Conservation (phyloP, 331 rosid genomes). For the Pyracantha coccinea region DNA sequence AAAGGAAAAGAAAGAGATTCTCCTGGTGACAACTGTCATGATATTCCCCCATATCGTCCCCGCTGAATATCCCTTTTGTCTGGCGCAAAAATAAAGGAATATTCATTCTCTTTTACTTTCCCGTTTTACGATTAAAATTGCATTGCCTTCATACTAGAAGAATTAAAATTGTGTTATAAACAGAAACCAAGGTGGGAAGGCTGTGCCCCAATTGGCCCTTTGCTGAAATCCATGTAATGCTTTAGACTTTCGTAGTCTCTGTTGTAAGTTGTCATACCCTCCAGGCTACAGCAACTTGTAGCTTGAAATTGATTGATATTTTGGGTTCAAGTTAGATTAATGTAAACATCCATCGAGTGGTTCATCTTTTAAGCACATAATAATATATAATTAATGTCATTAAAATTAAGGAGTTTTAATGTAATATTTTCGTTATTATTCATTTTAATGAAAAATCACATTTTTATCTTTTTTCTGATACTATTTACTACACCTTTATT, state of each 20-base stretch:
- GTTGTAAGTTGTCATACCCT: not conserved
- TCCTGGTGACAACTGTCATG: slow-evolving; percentile 44
- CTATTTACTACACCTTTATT: no score
- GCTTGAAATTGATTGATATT: not conserved
- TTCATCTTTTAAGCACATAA: no score
- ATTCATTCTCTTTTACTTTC: slow-evolving; percentile 18
- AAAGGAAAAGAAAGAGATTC: slow-evolving; percentile 23
- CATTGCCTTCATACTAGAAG: not conserved
- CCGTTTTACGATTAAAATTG: not conserved
- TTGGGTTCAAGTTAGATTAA: not conserved
- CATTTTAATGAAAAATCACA: no score
- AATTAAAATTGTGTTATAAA: not conserved
- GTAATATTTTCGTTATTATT: no score
- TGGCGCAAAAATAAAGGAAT: slow-evolving; percentile 38
- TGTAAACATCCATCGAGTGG: no score
- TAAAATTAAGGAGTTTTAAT: no score
- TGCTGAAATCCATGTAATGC: not conserved
- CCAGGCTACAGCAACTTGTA: not conserved
- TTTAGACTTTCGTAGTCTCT: not conserved
- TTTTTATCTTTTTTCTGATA: no score
- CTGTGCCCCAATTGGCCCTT: not conserved
- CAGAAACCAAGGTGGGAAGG: slow-evolving; percentile 11
- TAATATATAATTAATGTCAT: no score
- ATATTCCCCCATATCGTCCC: slow-evolving; percentile 52
- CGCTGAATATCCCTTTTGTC: slow-evolving; percentile 80